These are phyloP conservation scores for Trichoderma pleuroti DNA, from an alignment of 2,329 filamentous ascomycete genomes.

Conservation along the genomic window DNA sequence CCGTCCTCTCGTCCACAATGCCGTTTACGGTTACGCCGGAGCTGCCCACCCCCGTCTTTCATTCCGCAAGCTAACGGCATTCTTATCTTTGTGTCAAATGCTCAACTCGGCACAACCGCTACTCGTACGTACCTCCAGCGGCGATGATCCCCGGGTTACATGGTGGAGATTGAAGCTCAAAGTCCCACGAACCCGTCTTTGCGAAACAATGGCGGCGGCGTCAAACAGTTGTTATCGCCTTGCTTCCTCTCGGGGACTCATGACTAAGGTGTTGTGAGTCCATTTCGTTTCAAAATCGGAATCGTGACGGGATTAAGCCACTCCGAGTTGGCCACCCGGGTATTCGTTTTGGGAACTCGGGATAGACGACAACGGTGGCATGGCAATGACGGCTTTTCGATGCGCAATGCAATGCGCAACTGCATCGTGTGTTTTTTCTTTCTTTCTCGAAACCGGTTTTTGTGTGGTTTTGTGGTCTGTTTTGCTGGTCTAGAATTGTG, in stretches of 20 bases:
- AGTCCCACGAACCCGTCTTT: background rate
- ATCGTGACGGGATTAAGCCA: background rate
- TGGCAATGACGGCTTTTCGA: background rate
- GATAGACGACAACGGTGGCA: background rate
- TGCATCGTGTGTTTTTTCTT: background rate
- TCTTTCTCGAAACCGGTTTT: background rate
- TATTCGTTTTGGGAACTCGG: background rate
- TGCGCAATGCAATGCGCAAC: background rate
- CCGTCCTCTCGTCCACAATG: background rate
- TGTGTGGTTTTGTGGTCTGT: background rate
- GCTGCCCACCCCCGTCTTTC: background rate
- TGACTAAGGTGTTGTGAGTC: background rate
- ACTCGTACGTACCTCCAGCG: background rate
- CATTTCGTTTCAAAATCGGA: background rate
- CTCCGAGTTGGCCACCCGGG: background rate
- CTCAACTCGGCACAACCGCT: background rate
- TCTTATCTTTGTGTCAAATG: background rate
- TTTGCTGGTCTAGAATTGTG: background rate
- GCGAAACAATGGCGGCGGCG: background rate
- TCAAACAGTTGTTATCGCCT: background rate
- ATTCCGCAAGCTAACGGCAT: background rate
- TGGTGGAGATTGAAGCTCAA: background rate
- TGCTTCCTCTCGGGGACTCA: background rate
- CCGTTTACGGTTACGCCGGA: background rate
- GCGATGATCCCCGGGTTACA: background rate